Evolutionary conservation across 2,329 filamentous ascomycete species (phyloP).

Genomic region (Metarhizium rileyi): DNA sequence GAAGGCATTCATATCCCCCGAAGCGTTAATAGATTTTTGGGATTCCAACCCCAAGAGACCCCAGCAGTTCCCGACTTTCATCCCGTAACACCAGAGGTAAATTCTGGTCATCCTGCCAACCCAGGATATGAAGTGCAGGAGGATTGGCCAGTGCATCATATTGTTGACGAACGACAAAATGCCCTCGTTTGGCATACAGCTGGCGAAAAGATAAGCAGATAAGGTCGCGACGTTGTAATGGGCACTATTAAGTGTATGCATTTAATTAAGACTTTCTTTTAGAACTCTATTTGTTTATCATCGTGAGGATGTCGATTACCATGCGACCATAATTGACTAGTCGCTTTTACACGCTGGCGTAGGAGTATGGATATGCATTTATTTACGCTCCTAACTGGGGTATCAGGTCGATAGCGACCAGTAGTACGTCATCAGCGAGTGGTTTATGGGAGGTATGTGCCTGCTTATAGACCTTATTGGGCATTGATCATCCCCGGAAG

Average conservation of each 20-base stretch:
- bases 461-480: too few species aligned
- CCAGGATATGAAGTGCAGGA: background rate
- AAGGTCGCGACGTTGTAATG: background rate
- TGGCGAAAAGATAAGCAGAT: background rate
- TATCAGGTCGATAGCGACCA: too few species aligned
- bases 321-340: too few species aligned
- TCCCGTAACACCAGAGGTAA: background rate
- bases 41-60: slow-evolving; percentile 2
- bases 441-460: too few species aligned
- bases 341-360: too few species aligned
- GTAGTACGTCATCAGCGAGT: too few species aligned
- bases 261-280: background rate
- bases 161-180: background rate
- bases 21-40: background rate
- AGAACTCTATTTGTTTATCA: background rate
- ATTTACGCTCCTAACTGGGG: too few species aligned
- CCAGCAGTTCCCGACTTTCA: background rate
- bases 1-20: background rate
- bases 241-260: background rate
- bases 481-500: too few species aligned
- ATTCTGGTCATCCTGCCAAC: background rate
- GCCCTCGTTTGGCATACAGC: background rate
- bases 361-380: too few species aligned
- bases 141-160: background rate
- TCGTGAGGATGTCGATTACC: too few species aligned